Percentiles rank a stretch among this genome's conserved stretches.
These are phyloP conservation scores for Clitopilus hobsonii DNA, from an alignment of 768 basidiomycete species.

Conservation along the genomic window DNA sequence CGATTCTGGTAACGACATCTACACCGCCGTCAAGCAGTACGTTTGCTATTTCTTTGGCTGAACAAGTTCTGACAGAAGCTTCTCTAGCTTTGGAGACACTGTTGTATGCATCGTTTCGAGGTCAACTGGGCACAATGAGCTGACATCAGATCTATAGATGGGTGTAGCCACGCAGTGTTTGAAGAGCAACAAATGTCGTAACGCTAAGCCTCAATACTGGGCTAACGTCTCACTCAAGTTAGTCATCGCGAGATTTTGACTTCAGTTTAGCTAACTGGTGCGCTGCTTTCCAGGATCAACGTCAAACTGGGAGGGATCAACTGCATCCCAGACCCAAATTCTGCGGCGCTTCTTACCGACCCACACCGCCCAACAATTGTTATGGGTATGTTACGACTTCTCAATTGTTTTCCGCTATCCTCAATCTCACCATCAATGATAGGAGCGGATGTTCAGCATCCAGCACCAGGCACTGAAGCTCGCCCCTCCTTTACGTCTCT, in stretches of 20 bases:
- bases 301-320: constrained; percentile 85
- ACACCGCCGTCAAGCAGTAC: constrained; percentile 75
- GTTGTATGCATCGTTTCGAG: constrained; percentile 14
- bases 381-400: constrained; percentile 45
- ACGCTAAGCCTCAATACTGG: constrained; percentile 73
- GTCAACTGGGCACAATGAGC: background rate
- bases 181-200: constrained; percentile 54
- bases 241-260: constrained; percentile 14
- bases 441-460: constrained; percentile 81
- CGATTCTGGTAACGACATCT: constrained; percentile 68
- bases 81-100: constrained; percentile 61
- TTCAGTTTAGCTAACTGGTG: background rate
- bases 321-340: constrained; percentile 58
- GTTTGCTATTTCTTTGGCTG: constrained; percentile 18
- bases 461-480: constrained; percentile 55
- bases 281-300: constrained; percentile 50
- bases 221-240: constrained; percentile 82
- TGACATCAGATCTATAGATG: constrained; percentile 29
- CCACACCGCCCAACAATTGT: constrained; percentile 70
- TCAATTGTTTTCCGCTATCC: background rate
- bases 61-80: background rate
- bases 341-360: constrained; percentile 55
- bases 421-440: constrained; percentile 4
- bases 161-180: constrained; percentile 83
- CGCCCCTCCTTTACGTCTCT: constrained; percentile 75